phyloP scores from a whole-genome alignment of 2,329 filamentous ascomycete species.

The Penicillium sp. region DNA sequence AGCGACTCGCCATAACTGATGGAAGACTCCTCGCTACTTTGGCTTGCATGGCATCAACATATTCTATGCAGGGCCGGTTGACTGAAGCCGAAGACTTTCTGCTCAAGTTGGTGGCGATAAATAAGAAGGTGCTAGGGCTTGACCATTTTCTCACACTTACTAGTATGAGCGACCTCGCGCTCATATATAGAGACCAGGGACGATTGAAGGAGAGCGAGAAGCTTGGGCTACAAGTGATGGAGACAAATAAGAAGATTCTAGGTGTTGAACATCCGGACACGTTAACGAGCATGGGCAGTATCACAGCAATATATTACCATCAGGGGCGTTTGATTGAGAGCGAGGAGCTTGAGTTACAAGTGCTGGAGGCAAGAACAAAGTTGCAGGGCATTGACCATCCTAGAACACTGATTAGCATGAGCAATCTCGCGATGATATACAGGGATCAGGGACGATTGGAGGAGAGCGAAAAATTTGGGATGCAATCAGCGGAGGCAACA shows the following conservation, averaged over 20 bases:
- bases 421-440: no score
- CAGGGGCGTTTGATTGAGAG: background rate
- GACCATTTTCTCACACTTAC: constrained; percentile 2
- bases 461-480: no score
- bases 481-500: no score
- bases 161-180: background rate
- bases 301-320: background rate
- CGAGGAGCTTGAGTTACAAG: background rate
- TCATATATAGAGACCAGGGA: background rate
- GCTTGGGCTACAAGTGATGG: background rate
- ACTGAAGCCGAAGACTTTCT: background rate
- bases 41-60: background rate
- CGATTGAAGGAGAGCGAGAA: background rate
- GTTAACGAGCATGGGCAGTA: background rate
- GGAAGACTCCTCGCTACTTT: background rate
- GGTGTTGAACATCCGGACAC: constrained; percentile 24
- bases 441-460: no score
- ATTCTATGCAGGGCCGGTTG: background rate
- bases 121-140: background rate
- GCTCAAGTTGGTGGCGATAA: background rate
- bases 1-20: background rate
- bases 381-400: no score
- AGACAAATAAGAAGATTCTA: constrained; percentile 6
- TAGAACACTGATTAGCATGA: no score
- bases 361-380: no score